Evolutionary conservation across 306 rosid genomes (phyloP), one percentile per base, ranked within the genome.

Genomic region (Casuarina cunninghamiana): DNA sequence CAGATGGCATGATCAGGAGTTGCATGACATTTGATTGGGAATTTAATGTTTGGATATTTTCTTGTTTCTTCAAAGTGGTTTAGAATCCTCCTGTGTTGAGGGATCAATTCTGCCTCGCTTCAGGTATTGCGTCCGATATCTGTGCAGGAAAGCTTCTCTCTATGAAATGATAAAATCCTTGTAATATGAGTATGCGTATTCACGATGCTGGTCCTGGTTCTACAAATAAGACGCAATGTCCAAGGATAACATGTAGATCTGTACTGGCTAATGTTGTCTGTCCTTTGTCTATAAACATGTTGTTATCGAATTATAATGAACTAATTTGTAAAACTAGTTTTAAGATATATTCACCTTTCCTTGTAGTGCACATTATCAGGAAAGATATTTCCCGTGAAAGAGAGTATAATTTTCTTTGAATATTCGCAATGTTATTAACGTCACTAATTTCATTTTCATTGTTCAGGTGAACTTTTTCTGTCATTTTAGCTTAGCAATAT

Each of bases 401-500:
- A 38, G 71, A 65, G 32, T 21, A 48, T 66, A n/a, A 39, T 54
- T 54, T 54, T 19, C 61, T 54, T 54, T 7, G 3, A 54, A 54
- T 54, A 54, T 63, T 63, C 46, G 6, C 46, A 37, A 57, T 42
- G 35, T 41, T 42, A 41, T 66, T 66, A 66, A 16, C 32, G 42
- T 53, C 53, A 46, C 6, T 17, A 42, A 55, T 53, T 45, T 44
- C 17, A 44, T 45, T 5, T 39, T 26, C 76, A 55, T 50, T 44
- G 77, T n/a, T 57, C 37, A 63, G 77, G 72, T 69, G 42, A 76
- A 73, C 19, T 71, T 57, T 43, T 11, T 15, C 38, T 75, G 60
- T 80, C 73, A 32, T 5, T 79, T 80, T 38, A 19, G 69, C 39
- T 65, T 6, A 57, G 6, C 83, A 71, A 87, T 7, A 60, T 90